A percentile compares a stretch with the other conserved stretches of the same genome.
These are phyloP conservation scores for Pyricularia pennisetigena DNA, from an alignment of 2,329 filamentous ascomycete species.

Conservation along the genomic window DNA sequence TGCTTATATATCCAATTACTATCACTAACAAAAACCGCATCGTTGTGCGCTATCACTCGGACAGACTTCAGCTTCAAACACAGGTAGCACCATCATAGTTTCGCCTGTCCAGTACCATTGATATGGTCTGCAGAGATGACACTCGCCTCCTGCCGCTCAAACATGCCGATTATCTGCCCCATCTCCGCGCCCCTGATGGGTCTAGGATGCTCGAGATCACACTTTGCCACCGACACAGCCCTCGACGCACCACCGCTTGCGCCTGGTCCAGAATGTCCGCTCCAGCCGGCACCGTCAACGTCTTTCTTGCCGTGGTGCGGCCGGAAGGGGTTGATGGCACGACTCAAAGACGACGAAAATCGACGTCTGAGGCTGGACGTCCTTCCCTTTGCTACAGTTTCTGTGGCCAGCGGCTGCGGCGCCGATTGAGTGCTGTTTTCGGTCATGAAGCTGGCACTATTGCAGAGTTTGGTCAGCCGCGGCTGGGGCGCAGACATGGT, in stretches of 20 bases:
- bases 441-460: neutral
- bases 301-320: neutral
- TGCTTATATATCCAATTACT: neutral
- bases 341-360: neutral
- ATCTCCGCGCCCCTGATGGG: constrained; percentile 17
- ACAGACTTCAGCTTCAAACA: neutral
- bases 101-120: neutral
- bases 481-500: neutral
- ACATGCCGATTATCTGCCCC: constrained; percentile 7
- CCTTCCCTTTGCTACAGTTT: neutral
- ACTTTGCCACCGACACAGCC: constrained; percentile 6
- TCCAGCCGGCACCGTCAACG: neutral
- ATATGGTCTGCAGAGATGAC: neutral
- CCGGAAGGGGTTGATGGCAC: neutral
- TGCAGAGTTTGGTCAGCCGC: neutral
- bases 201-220: constrained; percentile 17
- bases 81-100: neutral
- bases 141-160: constrained; percentile 5
- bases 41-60: neutral
- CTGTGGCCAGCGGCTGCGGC: neutral
- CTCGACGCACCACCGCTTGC: constrained; percentile 3
- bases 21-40: neutral
- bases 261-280: constrained; percentile 8
- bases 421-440: neutral
- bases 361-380: neutral